Percentiles rank a stretch among this genome's conserved stretches.
Evolutionary conservation across 1,284 basidiomycete species (phyloP).

Genomic region (Heterobasidion parviporum): DNA sequence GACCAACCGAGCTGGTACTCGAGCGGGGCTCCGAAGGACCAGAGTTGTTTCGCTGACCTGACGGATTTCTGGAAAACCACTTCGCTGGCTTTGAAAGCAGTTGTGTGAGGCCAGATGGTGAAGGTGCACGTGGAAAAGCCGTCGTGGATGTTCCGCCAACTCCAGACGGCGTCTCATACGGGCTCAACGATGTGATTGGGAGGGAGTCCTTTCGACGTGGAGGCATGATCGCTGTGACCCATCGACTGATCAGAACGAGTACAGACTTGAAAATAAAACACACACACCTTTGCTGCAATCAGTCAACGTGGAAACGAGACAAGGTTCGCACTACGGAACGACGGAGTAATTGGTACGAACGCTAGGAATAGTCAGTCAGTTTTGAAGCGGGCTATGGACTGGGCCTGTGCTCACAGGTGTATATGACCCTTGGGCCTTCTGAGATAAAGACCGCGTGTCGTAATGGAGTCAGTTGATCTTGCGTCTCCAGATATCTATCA

Average conservation of each 20-base stretch:
- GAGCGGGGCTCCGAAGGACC: constrained; percentile 37
- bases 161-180: constrained; percentile 7
- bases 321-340: too few species aligned
- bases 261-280: not conserved
- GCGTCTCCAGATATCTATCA: too few species aligned
- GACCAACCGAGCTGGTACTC: constrained; percentile 39
- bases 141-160: constrained; percentile 6
- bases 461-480: too few species aligned
- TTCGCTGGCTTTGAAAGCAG: constrained; percentile 39
- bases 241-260: not conserved
- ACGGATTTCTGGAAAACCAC: constrained; percentile 36
- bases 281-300: too few species aligned
- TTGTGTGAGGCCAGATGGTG: constrained; percentile 29
- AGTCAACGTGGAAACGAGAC: too few species aligned
- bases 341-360: too few species aligned
- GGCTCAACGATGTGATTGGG: constrained; percentile 8
- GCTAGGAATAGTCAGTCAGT: too few species aligned
- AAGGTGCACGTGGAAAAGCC: constrained; percentile 23
- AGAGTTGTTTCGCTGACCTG: constrained; percentile 27
- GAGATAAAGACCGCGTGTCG: too few species aligned
- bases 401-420: too few species aligned
- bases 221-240: not conserved
- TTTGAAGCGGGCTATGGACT: too few species aligned
- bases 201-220: constrained; percentile 1
- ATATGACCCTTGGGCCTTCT: too few species aligned